Evolutionary conservation across 495 filamentous ascomycete species (phyloP).

Genomic region (Neurospora sp.): DNA sequence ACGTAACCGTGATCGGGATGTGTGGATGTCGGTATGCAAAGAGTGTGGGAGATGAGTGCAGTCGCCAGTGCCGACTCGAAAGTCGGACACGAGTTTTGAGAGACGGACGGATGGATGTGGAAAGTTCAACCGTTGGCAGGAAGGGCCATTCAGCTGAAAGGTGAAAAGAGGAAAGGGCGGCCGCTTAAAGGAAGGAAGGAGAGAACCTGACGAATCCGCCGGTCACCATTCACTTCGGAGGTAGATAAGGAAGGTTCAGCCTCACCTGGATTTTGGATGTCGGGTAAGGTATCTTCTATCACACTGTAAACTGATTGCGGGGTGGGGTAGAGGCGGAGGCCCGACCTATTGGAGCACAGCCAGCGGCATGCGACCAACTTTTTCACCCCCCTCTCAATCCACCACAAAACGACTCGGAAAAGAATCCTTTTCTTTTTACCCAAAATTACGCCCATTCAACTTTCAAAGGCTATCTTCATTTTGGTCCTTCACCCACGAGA

Average conservation of each 20-base stretch:
- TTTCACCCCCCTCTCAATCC: background rate
- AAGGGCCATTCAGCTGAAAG: background rate
- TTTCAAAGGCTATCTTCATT: background rate
- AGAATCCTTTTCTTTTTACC: background rate
- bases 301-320: background rate
- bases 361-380: background rate
- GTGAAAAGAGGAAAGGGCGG: background rate
- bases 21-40: background rate
- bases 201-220: background rate
- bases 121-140: background rate
- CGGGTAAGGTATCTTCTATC: too few species aligned
- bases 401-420: background rate
- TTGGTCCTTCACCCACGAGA: background rate
- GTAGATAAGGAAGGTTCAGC: background rate
- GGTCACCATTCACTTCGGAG: background rate
- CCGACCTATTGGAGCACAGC: background rate
- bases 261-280: background rate
- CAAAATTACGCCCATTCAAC: background rate
- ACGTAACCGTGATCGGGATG: too few species aligned
- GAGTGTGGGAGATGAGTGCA: background rate
- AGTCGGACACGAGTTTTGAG: too few species aligned
- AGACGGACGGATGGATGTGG: background rate
- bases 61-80: background rate
- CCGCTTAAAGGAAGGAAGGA: background rate
- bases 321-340: background rate